Evolutionary conservation across 169 alveolate genomes (phyloP), one percentile per base, ranked within the genome.

Genomic region (Eimeria acervulina): DNA sequence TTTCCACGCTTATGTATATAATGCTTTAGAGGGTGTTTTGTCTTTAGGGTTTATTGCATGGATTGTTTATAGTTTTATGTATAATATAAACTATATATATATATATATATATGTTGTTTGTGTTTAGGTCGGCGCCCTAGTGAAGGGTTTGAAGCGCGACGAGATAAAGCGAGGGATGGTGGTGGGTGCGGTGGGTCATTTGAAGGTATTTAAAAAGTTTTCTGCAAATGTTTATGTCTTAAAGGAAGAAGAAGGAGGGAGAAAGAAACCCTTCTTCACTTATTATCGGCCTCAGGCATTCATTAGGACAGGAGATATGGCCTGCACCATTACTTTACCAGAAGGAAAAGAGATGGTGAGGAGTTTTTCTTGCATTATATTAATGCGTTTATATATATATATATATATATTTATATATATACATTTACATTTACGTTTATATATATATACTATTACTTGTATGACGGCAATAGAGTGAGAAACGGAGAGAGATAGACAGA

Each of bases 271-370:
- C 26, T 99, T 99, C 97, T 98, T 98, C 93, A 96, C 99, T 76
- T 98, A 99, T 91, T 99, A 98, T 97, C 96, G 99, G 72, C 99
- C 99, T 38, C 99, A 99, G 96, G 98, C 99, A 74, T 99, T 98
- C 97, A 97, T 99, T 61, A 97, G 99, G 93, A 99, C 99, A 26
- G 99, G 99, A 15, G 99, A 99, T 97, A 97, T 98, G 61, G 98
- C 99, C 63, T 98, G 98, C 93, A 97, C 99, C 36, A 98, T 99
- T 26, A 97, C 96, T n/a, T 97, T 98, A 36, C 98, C 98, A 38
- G 99, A 98, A 28, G 98, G 93, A 28, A 97, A 97, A 31, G 97
- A 97, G 84, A 97, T 98, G 99, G 99, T 97, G 26, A 96, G 55
- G n/a, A n/a, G n/a, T n/a, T n/a, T n/a, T n/a, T n/a, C n/a, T n/a